Percentiles rank a stretch among this genome's conserved stretches.
Conservation (phyloP, 2,329 filamentous ascomycete species). For the Pyrenophora tritici-repentis region DNA sequence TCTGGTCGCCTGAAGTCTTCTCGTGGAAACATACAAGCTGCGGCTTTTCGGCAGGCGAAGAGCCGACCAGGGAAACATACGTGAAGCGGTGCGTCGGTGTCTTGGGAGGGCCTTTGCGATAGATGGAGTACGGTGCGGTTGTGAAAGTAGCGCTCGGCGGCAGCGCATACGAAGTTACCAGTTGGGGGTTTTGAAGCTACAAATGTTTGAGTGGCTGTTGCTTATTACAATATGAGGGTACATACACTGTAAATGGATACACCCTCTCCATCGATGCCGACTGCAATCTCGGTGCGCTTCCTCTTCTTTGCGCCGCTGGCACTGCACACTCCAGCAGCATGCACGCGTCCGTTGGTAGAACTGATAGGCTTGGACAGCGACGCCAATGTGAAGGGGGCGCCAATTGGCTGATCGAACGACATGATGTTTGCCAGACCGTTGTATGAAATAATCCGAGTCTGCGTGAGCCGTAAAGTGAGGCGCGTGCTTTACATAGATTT, state of each 20-base stretch:
- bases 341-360: constrained; percentile 46
- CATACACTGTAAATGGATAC: constrained; percentile 67
- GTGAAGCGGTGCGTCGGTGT: constrained; percentile 58
- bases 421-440: constrained; percentile 39
- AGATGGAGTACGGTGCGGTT: constrained; percentile 63
- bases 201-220: constrained; percentile 14
- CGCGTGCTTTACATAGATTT: constrained; percentile 18
- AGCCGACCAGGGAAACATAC: constrained; percentile 58
- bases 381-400: constrained; percentile 49
- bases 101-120: constrained; percentile 54
- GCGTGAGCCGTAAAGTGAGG: constrained; percentile 27
- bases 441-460: constrained; percentile 17
- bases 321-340: constrained; percentile 57
- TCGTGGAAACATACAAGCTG: constrained; percentile 62
- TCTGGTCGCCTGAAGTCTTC: constrained; percentile 46
- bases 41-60: constrained; percentile 53
- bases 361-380: constrained; percentile 52
- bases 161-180: constrained; percentile 65
- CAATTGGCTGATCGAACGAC: constrained; percentile 45
- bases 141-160: constrained; percentile 64
- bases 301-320: constrained; percentile 62
- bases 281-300: constrained; percentile 65
- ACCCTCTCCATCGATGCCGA: constrained; percentile 64
- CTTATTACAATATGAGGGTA: constrained; percentile 4
- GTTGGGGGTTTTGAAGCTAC: constrained; percentile 64